These are phyloP conservation scores for Thielaviopsis musarum DNA, from an alignment of 2,329 filamentous ascomycete species.

Conservation along the genomic window DNA sequence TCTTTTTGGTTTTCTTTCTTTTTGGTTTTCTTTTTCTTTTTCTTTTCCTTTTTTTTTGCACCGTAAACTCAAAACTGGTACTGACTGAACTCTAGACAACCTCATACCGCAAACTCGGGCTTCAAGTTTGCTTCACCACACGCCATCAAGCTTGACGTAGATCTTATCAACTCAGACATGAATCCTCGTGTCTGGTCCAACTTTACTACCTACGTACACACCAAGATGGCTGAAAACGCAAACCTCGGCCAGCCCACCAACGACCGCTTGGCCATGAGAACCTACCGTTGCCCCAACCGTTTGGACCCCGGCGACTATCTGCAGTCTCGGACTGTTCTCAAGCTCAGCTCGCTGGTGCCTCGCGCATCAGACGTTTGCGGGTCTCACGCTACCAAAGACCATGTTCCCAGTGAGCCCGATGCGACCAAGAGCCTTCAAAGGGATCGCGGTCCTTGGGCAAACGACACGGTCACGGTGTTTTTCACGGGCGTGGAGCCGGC, in stretches of 20 bases:
- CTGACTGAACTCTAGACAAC: not conserved
- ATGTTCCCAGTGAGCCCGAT: not conserved
- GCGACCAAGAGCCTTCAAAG: not conserved
- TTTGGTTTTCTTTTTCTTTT: not conserved
- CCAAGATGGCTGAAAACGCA: slow-evolving; percentile 4
- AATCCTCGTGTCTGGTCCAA: slow-evolving; percentile 35
- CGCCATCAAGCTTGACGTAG: slow-evolving; percentile 23
- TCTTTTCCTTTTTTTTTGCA: not conserved
- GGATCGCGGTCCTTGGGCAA: slow-evolving; percentile 33
- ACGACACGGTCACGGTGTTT: slow-evolving; percentile 40
- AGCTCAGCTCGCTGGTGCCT: slow-evolving; percentile 11
- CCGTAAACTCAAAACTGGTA: not conserved
- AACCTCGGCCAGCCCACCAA: not conserved
- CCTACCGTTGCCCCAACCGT: not conserved
- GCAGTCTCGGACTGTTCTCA: not conserved
- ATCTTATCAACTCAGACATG: slow-evolving; percentile 26
- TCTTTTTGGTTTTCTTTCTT: no score
- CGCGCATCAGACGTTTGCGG: not conserved
- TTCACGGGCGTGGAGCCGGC: slow-evolving; percentile 30
- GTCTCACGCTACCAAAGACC: not conserved
- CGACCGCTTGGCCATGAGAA: not conserved
- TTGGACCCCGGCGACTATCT: not conserved
- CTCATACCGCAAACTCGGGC: not conserved
- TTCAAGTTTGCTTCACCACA: slow-evolving; percentile 1
- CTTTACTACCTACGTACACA: slow-evolving; percentile 28